A percentile compares a stretch with the other conserved stretches of the same genome.
Conservation (phyloP, 1,139 yeast genomes). For the Kodamaea arcana region DNA sequence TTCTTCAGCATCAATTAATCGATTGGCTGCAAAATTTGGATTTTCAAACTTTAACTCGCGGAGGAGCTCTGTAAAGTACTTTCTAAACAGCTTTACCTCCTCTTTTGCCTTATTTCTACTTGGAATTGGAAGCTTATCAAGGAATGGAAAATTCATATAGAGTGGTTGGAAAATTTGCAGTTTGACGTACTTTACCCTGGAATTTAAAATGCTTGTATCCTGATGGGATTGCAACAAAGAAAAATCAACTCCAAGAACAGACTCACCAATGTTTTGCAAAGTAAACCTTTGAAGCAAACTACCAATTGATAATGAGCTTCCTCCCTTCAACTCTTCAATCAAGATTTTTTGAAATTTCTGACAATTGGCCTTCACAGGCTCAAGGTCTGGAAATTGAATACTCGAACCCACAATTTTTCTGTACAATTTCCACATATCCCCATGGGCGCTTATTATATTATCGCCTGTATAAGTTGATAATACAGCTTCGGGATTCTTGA, state of each 20-base stretch:
- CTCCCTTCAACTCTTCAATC: conserved; percentile 6
- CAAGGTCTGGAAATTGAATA: conserved; percentile 46
- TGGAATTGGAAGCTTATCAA: conserved; percentile 50
- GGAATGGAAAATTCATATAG: conserved; percentile 50
- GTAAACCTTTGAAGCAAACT: conserved; percentile 46
- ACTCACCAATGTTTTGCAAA: conserved; percentile 49
- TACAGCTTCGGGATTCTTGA: conserved; percentile 55
- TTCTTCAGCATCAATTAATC: conserved; percentile 35
- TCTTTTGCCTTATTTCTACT: conserved; percentile 41
- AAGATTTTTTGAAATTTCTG: conserved; percentile 18
- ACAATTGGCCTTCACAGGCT: conserved; percentile 33
- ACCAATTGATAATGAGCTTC: conserved; percentile 22
- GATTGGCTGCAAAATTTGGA: conserved; percentile 23
- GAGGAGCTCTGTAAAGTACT: conserved; percentile 25
- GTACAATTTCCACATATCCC: conserved; percentile 49
- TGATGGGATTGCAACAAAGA: conserved; percentile 18
- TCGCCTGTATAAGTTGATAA: conserved; percentile 59
- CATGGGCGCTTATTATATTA: conserved; percentile 60
- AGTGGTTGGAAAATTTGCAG: conserved; percentile 54
- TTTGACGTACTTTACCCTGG: conserved; percentile 33
- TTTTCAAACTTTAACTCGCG: conserved; percentile 18
- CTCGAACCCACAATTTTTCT: conserved; percentile 45
- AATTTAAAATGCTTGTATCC: conserved; percentile 28
- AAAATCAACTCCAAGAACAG: conserved; percentile 49
- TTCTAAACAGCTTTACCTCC: conserved; percentile 42